phyloP scores from a whole-genome alignment of 192 early-diverging fungal species.

The Geranomyces michiganensis region DNA sequence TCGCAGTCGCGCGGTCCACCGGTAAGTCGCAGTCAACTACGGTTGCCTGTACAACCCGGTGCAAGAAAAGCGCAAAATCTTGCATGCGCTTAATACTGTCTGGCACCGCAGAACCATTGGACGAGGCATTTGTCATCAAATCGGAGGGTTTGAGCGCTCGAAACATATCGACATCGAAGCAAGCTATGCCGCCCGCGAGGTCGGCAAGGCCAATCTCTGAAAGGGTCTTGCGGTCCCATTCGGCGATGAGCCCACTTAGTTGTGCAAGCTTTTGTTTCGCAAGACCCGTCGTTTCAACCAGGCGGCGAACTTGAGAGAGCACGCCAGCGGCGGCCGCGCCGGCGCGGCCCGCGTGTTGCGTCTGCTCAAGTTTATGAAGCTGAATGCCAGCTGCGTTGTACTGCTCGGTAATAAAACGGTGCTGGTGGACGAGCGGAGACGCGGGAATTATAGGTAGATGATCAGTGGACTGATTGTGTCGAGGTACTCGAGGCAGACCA shows the following conservation, averaged over 20 bases:
- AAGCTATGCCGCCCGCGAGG: not conserved
- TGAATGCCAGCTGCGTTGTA: slow-evolving; percentile 2
- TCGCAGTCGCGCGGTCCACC: slow-evolving; percentile 11
- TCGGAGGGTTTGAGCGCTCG: slow-evolving; percentile 12
- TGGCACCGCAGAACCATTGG: not conserved
- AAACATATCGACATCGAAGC: slow-evolving; percentile 32
- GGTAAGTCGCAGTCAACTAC: not conserved
- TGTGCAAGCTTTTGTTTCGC: slow-evolving; percentile 9
- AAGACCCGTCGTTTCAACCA: slow-evolving; percentile 19
- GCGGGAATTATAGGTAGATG: slow-evolving; percentile 30
- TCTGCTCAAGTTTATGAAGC: slow-evolving; percentile 14
- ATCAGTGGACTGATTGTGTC: not conserved
- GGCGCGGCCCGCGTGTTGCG: slow-evolving; percentile 12
- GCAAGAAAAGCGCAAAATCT: slow-evolving; percentile 21
- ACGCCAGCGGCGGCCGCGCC: not conserved
- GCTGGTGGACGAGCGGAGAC: slow-evolving; percentile 26
- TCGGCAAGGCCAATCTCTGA: not conserved
- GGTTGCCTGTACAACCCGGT: slow-evolving; percentile 25
- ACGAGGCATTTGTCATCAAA: not conserved
- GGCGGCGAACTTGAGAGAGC: slow-evolving; percentile 24
- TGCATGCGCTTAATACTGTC: slow-evolving; percentile 8
- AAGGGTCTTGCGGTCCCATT: slow-evolving; percentile 15
- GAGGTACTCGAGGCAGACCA: not conserved
- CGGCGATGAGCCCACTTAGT: not conserved
- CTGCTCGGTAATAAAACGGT: slow-evolving; percentile 19